These are phyloP conservation scores for Fusarium longipes DNA, from an alignment of 2,329 filamentous ascomycete genomes.

Conservation along the genomic window DNA sequence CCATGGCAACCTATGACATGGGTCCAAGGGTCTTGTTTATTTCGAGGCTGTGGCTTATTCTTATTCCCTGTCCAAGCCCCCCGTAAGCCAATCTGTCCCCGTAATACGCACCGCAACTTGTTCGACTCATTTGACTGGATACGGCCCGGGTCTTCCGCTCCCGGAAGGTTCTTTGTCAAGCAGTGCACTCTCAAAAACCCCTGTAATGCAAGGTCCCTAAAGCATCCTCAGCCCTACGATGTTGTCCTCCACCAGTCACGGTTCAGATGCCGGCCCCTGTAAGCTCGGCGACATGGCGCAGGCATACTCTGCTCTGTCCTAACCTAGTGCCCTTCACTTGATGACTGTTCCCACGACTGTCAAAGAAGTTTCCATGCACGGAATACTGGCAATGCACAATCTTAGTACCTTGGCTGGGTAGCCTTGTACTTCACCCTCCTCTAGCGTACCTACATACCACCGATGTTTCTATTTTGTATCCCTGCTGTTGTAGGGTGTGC, in stretches of 20 bases:
- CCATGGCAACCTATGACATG: conserved; percentile 16
- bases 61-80: conserved; percentile 30
- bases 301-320: conserved; percentile 10
- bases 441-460: neutral
- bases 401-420: conserved; percentile 2
- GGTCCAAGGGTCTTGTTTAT: conserved; percentile 18
- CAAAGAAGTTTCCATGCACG: conserved; percentile 33
- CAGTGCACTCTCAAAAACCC: conserved; percentile 7
- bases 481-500: conserved; percentile 20
- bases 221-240: conserved; percentile 38
- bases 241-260: conserved; percentile 32
- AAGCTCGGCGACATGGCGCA: conserved; percentile 43
- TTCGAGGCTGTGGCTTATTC: conserved; percentile 42
- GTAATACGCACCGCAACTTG: conserved; percentile 21
- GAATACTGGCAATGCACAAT: conserved; percentile 24
- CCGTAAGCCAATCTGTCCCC: conserved; percentile 26
- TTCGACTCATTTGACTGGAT: conserved; percentile 18
- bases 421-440: conserved; percentile 11
- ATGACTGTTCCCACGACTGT: conserved; percentile 27
- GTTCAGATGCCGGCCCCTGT: conserved; percentile 29
- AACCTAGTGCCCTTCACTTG: neutral
- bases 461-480: conserved; percentile 42
- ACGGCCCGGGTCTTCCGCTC: conserved; percentile 33
- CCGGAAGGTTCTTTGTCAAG: conserved; percentile 8
- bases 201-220: conserved; percentile 31